Evolutionary conservation across 768 basidiomycete genomes (phyloP).

Genomic region (Naganishia vaughanmartiniae): DNA sequence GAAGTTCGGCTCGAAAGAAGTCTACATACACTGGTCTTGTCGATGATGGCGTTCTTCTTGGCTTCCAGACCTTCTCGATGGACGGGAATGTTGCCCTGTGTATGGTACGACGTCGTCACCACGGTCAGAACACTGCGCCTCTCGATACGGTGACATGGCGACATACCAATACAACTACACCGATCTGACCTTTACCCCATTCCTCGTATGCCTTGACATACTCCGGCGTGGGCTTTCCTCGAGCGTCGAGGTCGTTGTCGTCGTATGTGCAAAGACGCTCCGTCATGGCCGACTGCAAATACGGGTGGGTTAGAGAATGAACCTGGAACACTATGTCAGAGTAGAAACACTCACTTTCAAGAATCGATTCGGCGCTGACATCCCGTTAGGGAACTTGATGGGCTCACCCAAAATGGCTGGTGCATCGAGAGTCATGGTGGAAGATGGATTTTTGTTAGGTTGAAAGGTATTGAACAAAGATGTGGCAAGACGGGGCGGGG

Average conservation of each 20-base stretch:
- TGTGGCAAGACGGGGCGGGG: background rate
- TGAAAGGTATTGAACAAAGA: background rate
- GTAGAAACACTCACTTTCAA: slow-evolving; percentile 30
- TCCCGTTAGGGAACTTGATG: slow-evolving; percentile 43
- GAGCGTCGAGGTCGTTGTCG: slow-evolving; percentile 35
- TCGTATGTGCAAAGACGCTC: slow-evolving; percentile 47
- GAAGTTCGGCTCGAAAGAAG: background rate
- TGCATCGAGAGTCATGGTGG: slow-evolving; percentile 16
- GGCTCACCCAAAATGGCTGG: slow-evolving; percentile 30
- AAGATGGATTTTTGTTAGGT: background rate
- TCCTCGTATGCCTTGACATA: slow-evolving; percentile 46
- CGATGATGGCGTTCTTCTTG: slow-evolving; percentile 45
- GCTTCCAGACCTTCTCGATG: slow-evolving; percentile 42
- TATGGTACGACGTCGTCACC: background rate
- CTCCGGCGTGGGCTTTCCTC: slow-evolving; percentile 43
- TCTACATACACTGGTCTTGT: slow-evolving; percentile 28
- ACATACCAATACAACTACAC: slow-evolving; percentile 41
- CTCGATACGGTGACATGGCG: background rate
- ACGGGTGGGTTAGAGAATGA: background rate
- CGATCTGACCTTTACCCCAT: slow-evolving; percentile 48
- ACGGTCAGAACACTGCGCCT: background rate
- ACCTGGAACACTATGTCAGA: too few relatives aligned
- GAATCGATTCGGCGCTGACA: slow-evolving; percentile 41
- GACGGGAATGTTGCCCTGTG: slow-evolving; percentile 45
- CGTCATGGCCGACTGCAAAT: slow-evolving; percentile 42